These are phyloP conservation scores for Lanzia echinophila DNA, from an alignment of 2,329 filamentous ascomycete genomes.

Conservation along the genomic window DNA sequence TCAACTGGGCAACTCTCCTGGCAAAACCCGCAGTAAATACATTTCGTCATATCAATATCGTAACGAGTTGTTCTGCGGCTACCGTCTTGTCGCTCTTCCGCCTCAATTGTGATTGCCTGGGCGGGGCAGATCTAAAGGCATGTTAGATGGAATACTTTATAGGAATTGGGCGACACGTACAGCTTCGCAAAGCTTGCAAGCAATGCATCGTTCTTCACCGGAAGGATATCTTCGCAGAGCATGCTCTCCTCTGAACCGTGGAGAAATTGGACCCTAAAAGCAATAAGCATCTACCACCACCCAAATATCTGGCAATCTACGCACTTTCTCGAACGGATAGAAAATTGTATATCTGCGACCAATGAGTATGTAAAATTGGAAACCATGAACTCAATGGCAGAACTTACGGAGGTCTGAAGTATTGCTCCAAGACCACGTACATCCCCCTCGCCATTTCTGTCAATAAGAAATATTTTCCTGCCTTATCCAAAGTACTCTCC, in stretches of 20 bases:
- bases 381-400: constrained; percentile 20
- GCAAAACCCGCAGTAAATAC: constrained; percentile 99
- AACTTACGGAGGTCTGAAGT: constrained; percentile 93
- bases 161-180: constrained; percentile 32
- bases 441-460: constrained; percentile 95
- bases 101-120: constrained; percentile 97
- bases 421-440: constrained; percentile 97
- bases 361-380: constrained; percentile 24
- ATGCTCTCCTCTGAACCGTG: constrained; percentile 96
- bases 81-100: constrained; percentile 94
- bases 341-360: constrained; percentile 81
- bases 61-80: constrained; percentile 93
- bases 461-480: constrained; percentile 91
- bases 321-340: constrained; percentile 94
- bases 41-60: constrained; percentile 99
- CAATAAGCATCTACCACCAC: constrained; percentile 19
- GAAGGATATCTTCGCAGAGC: constrained; percentile 93
- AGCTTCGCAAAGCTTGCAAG: constrained; percentile 98
- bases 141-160: background rate
- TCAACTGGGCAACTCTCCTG: constrained; percentile 98
- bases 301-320: constrained; percentile 11
- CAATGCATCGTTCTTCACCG: constrained; percentile 97
- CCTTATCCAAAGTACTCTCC: constrained; percentile 72
- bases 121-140: constrained; percentile 74
- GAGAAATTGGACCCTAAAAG: constrained; percentile 80